Evolutionary conservation across 768 basidiomycete species (phyloP), one percentile per base, ranked within the genome.

Genomic region (Amanita brunnescens): DNA sequence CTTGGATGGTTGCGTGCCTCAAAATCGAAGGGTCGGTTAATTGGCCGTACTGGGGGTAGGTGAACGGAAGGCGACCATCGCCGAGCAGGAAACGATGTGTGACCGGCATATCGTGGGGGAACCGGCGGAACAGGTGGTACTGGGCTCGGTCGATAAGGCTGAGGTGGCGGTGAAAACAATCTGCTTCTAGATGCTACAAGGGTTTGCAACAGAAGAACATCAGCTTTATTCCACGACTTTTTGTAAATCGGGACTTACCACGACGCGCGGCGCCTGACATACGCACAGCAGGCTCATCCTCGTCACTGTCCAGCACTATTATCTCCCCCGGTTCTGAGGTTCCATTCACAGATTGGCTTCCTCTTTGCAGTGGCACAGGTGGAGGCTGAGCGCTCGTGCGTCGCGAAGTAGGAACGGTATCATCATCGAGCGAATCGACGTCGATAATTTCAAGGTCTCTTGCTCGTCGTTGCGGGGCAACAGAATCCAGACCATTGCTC

Each of bases 81-180:
- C 4, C 65, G 71, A 54, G 70, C 55, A 4, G 71, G 70, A 24
- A 74, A 54, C 20, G 74, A 74, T 24, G 71, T 61, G 1, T 66
- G 63, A 0, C 61, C 56, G 6, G 63, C 65, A 53, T 56, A 70
- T 47, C 67, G 69, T 5, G 51, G 61, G 1, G 78, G 78, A 20
- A 78, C 49, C 10, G 67, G 60, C 2, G 85, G 85, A 0, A 86
- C 79, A 1, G 83, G 81, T 0, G 84, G 85, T 3, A 75, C 63
- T 1, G 61, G 54, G 14, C 57, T 59, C 21, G 66, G 68, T 8
- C 60, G 56, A 8, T 34, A 41, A 12, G 67, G 67, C 29, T 70
- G 74, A 6, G 78, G 78, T 12, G 82, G 79, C 23, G 79, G 79
- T 0, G 77, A 71, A 41, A 69, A 64, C 29, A 73, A 58, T 39